Conservation (phyloP, 2,329 filamentous ascomycete species). For the Curvularia eragrostidis region DNA sequence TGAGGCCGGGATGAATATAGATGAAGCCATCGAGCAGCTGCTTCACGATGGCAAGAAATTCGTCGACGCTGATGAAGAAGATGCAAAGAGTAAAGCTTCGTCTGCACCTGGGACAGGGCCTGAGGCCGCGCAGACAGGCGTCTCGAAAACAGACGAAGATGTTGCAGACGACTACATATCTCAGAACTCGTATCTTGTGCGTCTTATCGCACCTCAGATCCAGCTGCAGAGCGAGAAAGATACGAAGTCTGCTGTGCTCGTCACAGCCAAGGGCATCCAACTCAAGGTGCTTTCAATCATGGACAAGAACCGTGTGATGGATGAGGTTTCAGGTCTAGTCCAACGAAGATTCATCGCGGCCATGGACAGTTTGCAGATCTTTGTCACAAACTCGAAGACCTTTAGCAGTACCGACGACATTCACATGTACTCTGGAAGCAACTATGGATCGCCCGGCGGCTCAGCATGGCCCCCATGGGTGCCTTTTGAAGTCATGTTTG, state of each 20-base stretch:
- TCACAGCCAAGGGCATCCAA: constrained; percentile 97
- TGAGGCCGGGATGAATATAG: constrained; percentile 71
- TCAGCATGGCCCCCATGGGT: constrained; percentile 98
- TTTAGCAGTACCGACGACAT: constrained; percentile 81
- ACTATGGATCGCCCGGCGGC: constrained; percentile 83
- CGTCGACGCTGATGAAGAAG: constrained; percentile 72
- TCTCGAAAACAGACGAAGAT: constrained; percentile 54
- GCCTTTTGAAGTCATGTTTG: constrained; percentile 97
- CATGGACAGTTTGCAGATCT: constrained; percentile 98
- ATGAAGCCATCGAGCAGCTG: constrained; percentile 85
- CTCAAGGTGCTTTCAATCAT: constrained; percentile 97
- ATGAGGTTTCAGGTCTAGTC: constrained; percentile 92
- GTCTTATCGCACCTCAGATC: constrained; percentile 95
- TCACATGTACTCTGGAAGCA: constrained; percentile 92
- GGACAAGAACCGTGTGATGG: constrained; percentile 91
- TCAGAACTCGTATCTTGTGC: constrained; percentile 92
- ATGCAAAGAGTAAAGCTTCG: constrained; percentile 22
- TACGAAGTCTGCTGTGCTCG: constrained; percentile 92
- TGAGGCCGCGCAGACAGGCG: constrained; percentile 23
- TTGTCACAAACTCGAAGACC: constrained; percentile 92
- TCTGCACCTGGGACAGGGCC: constrained; percentile 9
- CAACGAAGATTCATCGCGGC: constrained; percentile 92
- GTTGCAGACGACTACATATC: constrained; percentile 88
- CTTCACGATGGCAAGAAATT: constrained; percentile 84
- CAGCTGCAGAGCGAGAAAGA: constrained; percentile 99